Conservation (phyloP, 2,329 filamentous ascomycete species). For the Phoma sp. region DNA sequence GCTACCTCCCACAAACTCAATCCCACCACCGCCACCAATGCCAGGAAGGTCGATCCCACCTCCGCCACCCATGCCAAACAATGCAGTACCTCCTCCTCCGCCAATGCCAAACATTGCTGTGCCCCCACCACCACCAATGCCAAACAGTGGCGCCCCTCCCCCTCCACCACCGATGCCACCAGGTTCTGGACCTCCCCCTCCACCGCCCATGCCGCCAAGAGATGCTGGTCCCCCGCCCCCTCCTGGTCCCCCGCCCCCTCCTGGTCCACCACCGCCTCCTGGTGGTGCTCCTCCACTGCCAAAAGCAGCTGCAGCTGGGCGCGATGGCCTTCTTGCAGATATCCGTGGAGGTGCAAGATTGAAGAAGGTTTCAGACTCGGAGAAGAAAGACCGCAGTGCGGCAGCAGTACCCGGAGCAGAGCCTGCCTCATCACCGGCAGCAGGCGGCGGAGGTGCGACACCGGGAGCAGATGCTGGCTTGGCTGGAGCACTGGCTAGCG, state of each 20-base stretch:
- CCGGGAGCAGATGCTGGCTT: constrained; percentile 47
- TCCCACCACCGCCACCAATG: constrained; percentile 45
- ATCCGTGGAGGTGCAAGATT: constrained; percentile 72
- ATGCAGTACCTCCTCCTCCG: constrained; percentile 41
- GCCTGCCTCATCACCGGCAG: constrained; percentile 59
- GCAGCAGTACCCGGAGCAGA: constrained; percentile 65
- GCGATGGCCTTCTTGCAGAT: constrained; percentile 70
- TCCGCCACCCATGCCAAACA: constrained; percentile 43
- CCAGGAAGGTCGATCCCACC: constrained; percentile 39
- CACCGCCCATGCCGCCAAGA: constrained; percentile 43
- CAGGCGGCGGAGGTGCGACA: constrained; percentile 47
- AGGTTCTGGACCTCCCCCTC: constrained; percentile 53
- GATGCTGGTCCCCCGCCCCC: constrained; percentile 49
- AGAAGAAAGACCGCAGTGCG: constrained; percentile 76
- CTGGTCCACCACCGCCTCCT: constrained; percentile 48
- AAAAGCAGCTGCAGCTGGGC: constrained; percentile 54
- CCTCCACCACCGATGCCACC: constrained; percentile 36
- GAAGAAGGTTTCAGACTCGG: constrained; percentile 75
- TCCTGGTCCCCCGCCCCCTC: constrained; percentile 1
- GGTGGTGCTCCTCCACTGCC: constrained; percentile 39
- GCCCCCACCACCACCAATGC: constrained; percentile 51
- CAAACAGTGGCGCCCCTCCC: constrained; percentile 43
- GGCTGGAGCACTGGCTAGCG: constrained; percentile 73
- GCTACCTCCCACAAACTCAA: constrained; percentile 32
- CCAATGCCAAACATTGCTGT: constrained; percentile 27